Base-by-base conservation (phyloP, 176 grass and related monocot species). In the Carex kokanica region DNA sequence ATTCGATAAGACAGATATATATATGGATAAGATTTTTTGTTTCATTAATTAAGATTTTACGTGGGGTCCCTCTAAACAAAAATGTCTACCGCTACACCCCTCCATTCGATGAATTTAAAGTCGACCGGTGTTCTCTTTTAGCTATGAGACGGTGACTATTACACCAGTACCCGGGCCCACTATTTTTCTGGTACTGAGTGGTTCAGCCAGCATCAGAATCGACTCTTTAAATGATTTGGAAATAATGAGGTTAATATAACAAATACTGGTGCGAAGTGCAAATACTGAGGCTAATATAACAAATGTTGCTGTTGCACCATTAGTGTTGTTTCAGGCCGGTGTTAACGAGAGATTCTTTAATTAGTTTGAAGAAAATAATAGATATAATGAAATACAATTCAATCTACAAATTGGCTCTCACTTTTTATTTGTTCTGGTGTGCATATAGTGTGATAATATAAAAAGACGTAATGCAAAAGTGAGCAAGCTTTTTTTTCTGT, bases 71-170 rank as follows among this genome's bases (percentile, higher is more conserved):
- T 5, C 53, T 97, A 57, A 86, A 91, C 29, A 31, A 31, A 31
- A 31, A 31, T 31, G 29, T 94, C 47, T 88, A 85, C 59, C 86
- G 90, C 10, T 97, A 97, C 69, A 94, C 92, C 9, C 87, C 92
- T 85, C 90, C 94, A 32, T 94, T 92, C 16, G 87, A 91, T 2
- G 92, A 97, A 84, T 97, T 97, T 11, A 92, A 94, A 74, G 94
- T 97, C 0, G 90, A 97, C 84, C 64, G 23, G 54, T 90, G 83
- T 78, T 70, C 82, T 25, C 75, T 94, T 13, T 64, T 71, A 6
- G 41, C 87, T 80, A 78, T 13, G 85, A 91, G 87, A 29, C 80
- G 15, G 51, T 88, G 75, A 70, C 88, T 7, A 81, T 94, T 81
- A 29, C 88, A 14, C 83, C 90, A 0, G 87, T 90, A 16, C 87